A percentile compares a stretch with the other conserved stretches of the same genome.
Evolutionary conservation across 345 rosid species (phyloP).

Genomic region (Diplotaxis tenuifolia): DNA sequence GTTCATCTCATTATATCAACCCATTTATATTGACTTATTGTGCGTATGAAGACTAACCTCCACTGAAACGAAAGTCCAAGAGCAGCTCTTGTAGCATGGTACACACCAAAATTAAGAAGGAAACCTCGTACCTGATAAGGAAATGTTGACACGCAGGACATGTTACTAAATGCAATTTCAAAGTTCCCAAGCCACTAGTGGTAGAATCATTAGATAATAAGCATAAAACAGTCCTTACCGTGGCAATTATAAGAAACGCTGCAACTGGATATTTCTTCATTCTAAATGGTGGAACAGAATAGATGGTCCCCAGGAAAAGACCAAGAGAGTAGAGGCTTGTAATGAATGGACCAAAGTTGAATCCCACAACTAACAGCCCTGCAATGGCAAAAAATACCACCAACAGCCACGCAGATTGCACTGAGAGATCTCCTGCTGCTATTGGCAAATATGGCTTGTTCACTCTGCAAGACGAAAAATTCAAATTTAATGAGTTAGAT

Average conservation of each 20-base stretch:
- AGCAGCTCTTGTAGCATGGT: constrained; percentile 89
- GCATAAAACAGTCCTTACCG: not conserved
- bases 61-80: constrained; percentile 89
- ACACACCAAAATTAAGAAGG: constrained; percentile 44
- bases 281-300: constrained; percentile 95
- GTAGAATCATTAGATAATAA: not conserved
- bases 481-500: not conserved
- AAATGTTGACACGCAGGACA: not conserved
- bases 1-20: too few relatives aligned
- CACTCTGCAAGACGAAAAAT: constrained; percentile 59
- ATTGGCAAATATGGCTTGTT: constrained; percentile 96
- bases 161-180: not conserved
- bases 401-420: constrained; percentile 84
- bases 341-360: constrained; percentile 83
- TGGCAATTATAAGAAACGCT: constrained; percentile 65
- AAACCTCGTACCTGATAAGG: constrained; percentile 72
- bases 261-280: constrained; percentile 87
- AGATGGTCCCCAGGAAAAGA: constrained; percentile 88
- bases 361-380: constrained; percentile 71
- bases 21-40: not conserved
- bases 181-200: not conserved
- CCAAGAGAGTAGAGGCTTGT: constrained; percentile 77
- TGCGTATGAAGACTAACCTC: constrained; percentile 37
- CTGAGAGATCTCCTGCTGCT: constrained; percentile 97
- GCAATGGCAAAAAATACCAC: constrained; percentile 73